Base-by-base conservation (phyloP, 345 rosid species). In the Aethionema arabicum region DNA sequence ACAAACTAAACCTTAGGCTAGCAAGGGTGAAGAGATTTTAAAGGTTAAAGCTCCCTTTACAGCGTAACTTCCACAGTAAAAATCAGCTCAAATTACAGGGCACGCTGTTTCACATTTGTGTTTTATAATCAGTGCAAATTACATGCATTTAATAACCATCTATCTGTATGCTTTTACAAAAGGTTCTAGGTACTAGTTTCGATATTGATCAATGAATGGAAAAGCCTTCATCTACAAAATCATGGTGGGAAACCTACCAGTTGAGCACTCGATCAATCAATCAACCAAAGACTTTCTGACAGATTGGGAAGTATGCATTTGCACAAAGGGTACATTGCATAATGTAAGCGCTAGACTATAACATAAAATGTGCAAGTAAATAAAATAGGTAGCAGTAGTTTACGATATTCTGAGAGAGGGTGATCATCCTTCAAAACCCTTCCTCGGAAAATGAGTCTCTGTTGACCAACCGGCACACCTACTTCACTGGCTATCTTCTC, bases 321-420 rank as follows among this genome's bases (percentile, higher is more conserved):
- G 39, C 11, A 41, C 54, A 46, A 15, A 46, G 44, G 53, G 42
- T 7, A 60, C 35, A 60, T 5, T 39, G 30, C 21, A 51, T 50
- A 41, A 43, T 31, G 57, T 42, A 67, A 12, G 52, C 59, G n/a
- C 51, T 48, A 31, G 32, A 59, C 10, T 60, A 13, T 59, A 15
- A 61, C 37, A 62, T 3, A 56, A 52, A 13, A 4, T 49, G 15
- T 0, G 36, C 40, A 56, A 44, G 35, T 35, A 14, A 37, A 47
- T 6, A 31, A 47, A 39, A 8, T 36, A 49, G 29, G 13, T 46
- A 33, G 58, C 12, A 8, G 61, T 21, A 68, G 90, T 97, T 90
- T 93, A 93, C 96, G 90, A 66, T 90, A 90, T 63, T 86, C 95
- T 31, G 97, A 87, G 68, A 93, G 97, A 53, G 69, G 82, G 60